Evolutionary conservation across 2,329 filamentous ascomycete species (phyloP).

Genomic region (Pseudonectria buxi): DNA sequence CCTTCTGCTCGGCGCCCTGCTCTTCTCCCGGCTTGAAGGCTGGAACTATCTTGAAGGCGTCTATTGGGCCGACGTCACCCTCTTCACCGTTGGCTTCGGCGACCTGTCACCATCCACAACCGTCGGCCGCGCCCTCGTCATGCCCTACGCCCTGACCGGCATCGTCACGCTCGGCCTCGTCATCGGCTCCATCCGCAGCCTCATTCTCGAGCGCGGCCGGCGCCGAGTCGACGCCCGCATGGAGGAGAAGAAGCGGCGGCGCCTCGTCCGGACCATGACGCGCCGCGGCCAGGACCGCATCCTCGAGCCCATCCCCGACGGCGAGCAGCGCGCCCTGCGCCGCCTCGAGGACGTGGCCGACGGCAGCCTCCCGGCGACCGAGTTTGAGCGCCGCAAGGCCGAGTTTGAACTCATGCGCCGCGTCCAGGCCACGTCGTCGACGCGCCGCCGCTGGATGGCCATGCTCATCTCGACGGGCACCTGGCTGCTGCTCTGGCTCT

Average conservation of each 20-base stretch:
- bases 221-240: slow-evolving; percentile 49
- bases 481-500: slow-evolving; percentile 71
- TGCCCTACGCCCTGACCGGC: slow-evolving; percentile 78
- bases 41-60: slow-evolving; percentile 74
- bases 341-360: too few species aligned
- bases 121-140: slow-evolving; percentile 62
- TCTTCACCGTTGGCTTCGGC: slow-evolving; percentile 60
- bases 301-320: slow-evolving; percentile 40
- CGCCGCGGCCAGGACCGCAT: slow-evolving; percentile 40
- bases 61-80: slow-evolving; percentile 70
- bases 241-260: slow-evolving; percentile 51
- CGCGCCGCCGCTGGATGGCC: slow-evolving; percentile 66
- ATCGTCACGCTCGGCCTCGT: slow-evolving; percentile 81
- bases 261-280: slow-evolving; percentile 38
- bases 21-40: slow-evolving; percentile 66
- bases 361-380: slow-evolving; percentile 23
- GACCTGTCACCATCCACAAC: slow-evolving; percentile 43
- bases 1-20: slow-evolving; percentile 66
- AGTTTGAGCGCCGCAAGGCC: slow-evolving; percentile 56
- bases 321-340: too few species aligned
- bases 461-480: slow-evolving; percentile 60
- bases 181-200: slow-evolving; percentile 68
- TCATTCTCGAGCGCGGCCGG: slow-evolving; percentile 53
- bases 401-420: slow-evolving; percentile 76
- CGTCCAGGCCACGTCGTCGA: slow-evolving; percentile 61